Percentiles rank a stretch among this genome's conserved stretches.
phyloP scores from a whole-genome alignment of 1,284 basidiomycete genomes.

The Leccinum pallidistipes region DNA sequence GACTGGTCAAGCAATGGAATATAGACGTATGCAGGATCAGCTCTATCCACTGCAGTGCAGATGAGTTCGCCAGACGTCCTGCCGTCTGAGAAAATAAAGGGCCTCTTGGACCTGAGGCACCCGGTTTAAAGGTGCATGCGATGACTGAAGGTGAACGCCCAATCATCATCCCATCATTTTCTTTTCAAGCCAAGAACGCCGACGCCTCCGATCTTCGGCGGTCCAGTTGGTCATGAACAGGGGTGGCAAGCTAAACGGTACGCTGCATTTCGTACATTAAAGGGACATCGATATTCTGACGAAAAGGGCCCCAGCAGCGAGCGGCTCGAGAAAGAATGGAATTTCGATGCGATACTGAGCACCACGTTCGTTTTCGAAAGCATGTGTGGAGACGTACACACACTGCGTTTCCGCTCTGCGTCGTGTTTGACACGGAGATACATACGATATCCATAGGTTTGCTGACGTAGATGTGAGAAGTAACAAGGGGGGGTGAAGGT shows the following conservation, averaged over 20 bases:
- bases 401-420: background rate
- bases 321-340: background rate
- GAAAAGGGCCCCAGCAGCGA: background rate
- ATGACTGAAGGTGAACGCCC: background rate
- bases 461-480: background rate
- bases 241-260: background rate
- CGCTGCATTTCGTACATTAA: background rate
- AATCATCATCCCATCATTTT: background rate
- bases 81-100: background rate
- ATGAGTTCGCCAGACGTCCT: constrained; percentile 61
- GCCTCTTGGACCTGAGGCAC: background rate
- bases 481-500: background rate
- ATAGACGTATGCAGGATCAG: constrained; percentile 88
- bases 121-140: background rate
- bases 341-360: background rate
- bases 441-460: background rate
- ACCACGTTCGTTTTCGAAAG: background rate
- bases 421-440: background rate
- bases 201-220: too few relatives aligned
- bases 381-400: background rate
- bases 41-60: constrained; percentile 58
- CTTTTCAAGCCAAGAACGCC: background rate
- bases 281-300: background rate
- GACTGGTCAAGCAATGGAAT: constrained; percentile 67
- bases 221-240: background rate